These are phyloP conservation scores for Blastomyces gilchristii DNA, from an alignment of 2,329 filamentous ascomycete species.

Conservation along the genomic window DNA sequence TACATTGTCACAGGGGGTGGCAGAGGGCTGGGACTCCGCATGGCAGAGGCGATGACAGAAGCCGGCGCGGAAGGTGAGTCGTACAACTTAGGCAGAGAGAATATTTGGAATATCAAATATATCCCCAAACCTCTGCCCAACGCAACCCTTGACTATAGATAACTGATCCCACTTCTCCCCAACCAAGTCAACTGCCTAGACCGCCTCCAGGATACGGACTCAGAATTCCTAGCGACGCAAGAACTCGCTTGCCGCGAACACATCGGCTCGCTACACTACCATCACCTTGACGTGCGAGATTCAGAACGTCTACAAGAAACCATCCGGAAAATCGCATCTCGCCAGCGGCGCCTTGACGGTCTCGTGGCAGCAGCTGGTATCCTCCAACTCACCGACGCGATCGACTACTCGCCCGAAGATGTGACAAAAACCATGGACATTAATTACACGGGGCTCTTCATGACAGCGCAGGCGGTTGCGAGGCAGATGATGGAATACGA, in stretches of 20 bases:
- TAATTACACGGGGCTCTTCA: slow-evolving; percentile 42
- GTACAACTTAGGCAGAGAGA: background rate
- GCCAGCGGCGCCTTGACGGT: slow-evolving; percentile 30
- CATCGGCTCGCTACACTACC: slow-evolving; percentile 36
- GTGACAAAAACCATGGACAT: slow-evolving; percentile 36
- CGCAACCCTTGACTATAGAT: background rate
- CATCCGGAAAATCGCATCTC: slow-evolving; percentile 27
- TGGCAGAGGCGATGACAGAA: slow-evolving; percentile 38
- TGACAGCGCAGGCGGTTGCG: slow-evolving; percentile 38
- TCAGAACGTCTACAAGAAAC: slow-evolving; percentile 26
- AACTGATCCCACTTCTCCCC: background rate
- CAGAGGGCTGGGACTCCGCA: slow-evolving; percentile 33
- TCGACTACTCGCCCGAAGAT: slow-evolving; percentile 32
- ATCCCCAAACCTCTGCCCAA: background rate
- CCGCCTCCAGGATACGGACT: slow-evolving; percentile 31
- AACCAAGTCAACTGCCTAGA: slow-evolving; percentile 39
- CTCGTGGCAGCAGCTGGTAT: slow-evolving; percentile 34
- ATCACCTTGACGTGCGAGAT: slow-evolving; percentile 38
- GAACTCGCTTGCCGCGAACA: slow-evolving; percentile 27
- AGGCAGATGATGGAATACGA: slow-evolving; percentile 40
- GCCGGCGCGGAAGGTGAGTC: slow-evolving; percentile 36
- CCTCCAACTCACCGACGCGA: slow-evolving; percentile 31
- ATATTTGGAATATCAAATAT: background rate
- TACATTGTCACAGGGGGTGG: slow-evolving; percentile 35
- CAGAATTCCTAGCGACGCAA: slow-evolving; percentile 33